phyloP scores from a whole-genome alignment of 2,329 filamentous ascomycete species.

The Penicillium sp. region DNA sequence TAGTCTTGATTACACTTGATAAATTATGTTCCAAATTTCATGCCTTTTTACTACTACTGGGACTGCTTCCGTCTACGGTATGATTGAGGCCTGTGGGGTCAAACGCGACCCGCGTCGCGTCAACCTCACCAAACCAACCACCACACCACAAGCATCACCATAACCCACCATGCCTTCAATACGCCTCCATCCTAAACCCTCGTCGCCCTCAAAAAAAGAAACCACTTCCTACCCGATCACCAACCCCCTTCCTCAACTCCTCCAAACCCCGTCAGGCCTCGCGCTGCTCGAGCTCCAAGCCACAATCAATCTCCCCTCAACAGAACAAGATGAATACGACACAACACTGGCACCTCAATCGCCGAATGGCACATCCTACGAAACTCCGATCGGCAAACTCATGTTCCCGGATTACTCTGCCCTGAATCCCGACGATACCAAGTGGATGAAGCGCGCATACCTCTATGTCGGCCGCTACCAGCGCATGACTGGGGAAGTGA shows the following conservation, averaged over 20 bases:
- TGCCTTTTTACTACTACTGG: neutral
- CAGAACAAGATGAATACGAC: conserved; percentile 32
- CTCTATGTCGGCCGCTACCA: conserved; percentile 88
- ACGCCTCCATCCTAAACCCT: conserved; percentile 34
- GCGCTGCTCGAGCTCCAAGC: conserved; percentile 92
- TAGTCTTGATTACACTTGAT: neutral
- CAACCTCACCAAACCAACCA: neutral
- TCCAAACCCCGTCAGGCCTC: conserved; percentile 85
- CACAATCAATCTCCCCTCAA: conserved; percentile 71
- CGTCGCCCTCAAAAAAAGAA: conserved; percentile 2
- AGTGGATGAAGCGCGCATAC: conserved; percentile 89
- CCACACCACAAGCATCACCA: neutral
- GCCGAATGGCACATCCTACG: conserved; percentile 21
- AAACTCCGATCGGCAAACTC: conserved; percentile 67
- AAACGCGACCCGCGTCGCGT: conserved; percentile 21
- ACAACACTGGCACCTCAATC: conserved; percentile 21
- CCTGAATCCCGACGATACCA: conserved; percentile 54
- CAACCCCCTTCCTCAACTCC: conserved; percentile 73
- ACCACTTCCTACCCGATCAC: conserved; percentile 5
- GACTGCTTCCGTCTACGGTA: neutral
- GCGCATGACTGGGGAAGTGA: conserved; percentile 83
- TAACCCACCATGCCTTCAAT: conserved; percentile 41
- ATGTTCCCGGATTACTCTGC: conserved; percentile 74
- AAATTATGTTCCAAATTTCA: neutral
- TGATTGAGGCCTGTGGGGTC: conserved; percentile 13